phyloP scores from a whole-genome alignment of 2,329 filamentous ascomycete genomes.

The Aureobasidium lini region DNA sequence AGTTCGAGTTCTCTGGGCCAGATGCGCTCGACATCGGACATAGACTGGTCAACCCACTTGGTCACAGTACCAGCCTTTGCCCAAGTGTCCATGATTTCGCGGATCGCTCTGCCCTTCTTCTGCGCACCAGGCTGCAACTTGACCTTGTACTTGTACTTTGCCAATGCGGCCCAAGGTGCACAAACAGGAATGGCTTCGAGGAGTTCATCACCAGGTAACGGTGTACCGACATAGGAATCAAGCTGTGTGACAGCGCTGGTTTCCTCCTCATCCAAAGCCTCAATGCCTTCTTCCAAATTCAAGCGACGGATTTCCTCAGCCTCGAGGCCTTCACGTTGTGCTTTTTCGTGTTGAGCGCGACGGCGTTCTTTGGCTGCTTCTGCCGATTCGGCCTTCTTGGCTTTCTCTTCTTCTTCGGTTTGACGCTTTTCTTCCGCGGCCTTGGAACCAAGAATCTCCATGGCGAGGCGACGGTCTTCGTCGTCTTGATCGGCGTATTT shows the following conservation, averaged over 20 bases:
- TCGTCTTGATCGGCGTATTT: conserved; percentile 96
- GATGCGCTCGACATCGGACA: conserved; percentile 59
- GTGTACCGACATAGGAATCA: conserved; percentile 68
- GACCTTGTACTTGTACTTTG: conserved; percentile 81
- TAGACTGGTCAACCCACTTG: conserved; percentile 37
- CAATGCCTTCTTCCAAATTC: conserved; percentile 51
- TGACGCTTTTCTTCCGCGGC: conserved; percentile 60
- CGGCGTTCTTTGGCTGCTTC: conserved; percentile 67
- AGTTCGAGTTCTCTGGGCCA: conserved; percentile 84
- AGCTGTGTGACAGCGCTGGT: conserved; percentile 45
- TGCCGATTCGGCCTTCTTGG: conserved; percentile 55
- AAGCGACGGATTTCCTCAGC: conserved; percentile 61
- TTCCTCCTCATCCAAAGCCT: conserved; percentile 27
- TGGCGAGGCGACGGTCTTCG: conserved; percentile 77
- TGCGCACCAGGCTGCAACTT: conserved; percentile 84
- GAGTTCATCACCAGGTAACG: conserved; percentile 75
- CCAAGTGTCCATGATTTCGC: conserved; percentile 83
- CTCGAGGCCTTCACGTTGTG: conserved; percentile 66
- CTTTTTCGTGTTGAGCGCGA: conserved; percentile 69
- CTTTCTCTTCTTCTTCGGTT: conserved; percentile 51
- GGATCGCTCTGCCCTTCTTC: conserved; percentile 93
- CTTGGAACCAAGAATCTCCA: conserved; percentile 75
- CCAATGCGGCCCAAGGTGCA: conserved; percentile 55
- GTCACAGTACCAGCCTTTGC: conserved; percentile 52
- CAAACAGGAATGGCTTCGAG: conserved; percentile 57